phyloP scores from a whole-genome alignment of 805 yeast species.

The Spathaspora boniae region DNA sequence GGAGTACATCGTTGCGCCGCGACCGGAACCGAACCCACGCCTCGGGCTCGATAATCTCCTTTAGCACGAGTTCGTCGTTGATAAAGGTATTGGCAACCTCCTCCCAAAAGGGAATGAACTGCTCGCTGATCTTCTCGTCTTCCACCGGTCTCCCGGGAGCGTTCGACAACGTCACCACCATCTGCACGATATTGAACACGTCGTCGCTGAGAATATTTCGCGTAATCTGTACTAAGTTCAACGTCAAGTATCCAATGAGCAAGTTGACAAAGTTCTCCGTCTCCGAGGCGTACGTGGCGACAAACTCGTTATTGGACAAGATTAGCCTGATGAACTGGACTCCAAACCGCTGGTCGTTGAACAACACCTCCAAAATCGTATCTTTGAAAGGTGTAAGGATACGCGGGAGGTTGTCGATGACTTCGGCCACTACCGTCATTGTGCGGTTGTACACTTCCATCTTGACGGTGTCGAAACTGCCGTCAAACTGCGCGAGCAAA shows the following conservation, averaged over 20 bases:
- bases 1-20: conserved; percentile 36
- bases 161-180: conserved; percentile 51
- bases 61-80: conserved; percentile 41
- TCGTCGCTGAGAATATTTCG: conserved; percentile 32
- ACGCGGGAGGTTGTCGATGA: conserved; percentile 44
- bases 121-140: conserved; percentile 53
- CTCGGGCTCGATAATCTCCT: conserved; percentile 9
- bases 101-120: conserved; percentile 65
- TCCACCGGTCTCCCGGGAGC: conserved; percentile 54
- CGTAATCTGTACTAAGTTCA: conserved; percentile 43
- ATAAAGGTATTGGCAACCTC: conserved; percentile 56
- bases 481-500: conserved; percentile 16
- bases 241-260: conserved; percentile 43
- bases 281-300: conserved; percentile 29
- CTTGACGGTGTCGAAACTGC: conserved; percentile 7
- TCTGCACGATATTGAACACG: conserved; percentile 41
- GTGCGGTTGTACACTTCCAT: conserved; percentile 21
- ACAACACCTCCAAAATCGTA: conserved; percentile 31
- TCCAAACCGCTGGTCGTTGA: conserved; percentile 44
- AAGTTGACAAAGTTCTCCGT: conserved; percentile 43
- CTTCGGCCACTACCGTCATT: conserved; percentile 38
- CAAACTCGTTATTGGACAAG: conserved; percentile 25
- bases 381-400: conserved; percentile 33
- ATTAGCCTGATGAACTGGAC: conserved; percentile 30
- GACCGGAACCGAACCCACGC: conserved; percentile 15